phyloP scores from a whole-genome alignment of 2,329 filamentous ascomycete species.

The Diplodia intermedia region DNA sequence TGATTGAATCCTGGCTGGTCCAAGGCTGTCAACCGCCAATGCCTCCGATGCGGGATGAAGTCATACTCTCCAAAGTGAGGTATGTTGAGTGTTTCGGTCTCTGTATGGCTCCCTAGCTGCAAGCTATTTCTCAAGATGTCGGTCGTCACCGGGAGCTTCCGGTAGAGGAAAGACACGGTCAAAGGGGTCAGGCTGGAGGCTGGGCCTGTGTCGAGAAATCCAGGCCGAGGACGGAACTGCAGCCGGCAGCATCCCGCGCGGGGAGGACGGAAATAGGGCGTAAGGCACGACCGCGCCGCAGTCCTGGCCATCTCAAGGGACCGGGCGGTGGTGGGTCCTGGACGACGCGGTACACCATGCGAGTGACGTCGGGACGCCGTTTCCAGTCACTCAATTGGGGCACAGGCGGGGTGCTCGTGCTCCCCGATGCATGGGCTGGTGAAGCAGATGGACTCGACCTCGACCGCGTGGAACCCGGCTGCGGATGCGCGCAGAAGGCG shows the following conservation, averaged over 20 bases:
- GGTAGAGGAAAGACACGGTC: not conserved
- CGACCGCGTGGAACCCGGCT: not conserved
- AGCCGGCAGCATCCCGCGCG: not conserved
- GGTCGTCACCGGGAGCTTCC: too few relatives aligned
- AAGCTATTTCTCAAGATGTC: not conserved
- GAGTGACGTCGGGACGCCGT: conserved; percentile 8
- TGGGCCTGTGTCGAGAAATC: not conserved
- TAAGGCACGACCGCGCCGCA: not conserved
- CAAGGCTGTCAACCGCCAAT: not conserved
- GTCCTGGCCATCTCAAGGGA: not conserved
- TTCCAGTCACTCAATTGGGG: conserved; percentile 2
- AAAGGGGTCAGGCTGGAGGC: not conserved
- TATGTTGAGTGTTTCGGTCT: too few relatives aligned
- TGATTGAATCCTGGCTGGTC: not conserved
- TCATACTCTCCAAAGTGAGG: not conserved
- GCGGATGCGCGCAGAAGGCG: not conserved
- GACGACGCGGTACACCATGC: conserved; percentile 3
- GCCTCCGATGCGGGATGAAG: not conserved
- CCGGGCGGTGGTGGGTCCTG: conserved; percentile 2
- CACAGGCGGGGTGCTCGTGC: not conserved
- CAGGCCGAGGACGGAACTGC: not conserved
- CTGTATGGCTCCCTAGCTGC: too few relatives aligned
- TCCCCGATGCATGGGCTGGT: not conserved
- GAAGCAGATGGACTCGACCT: not conserved
- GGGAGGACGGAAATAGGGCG: not conserved